Evolutionary conservation across 129 eudicot species (phyloP), one percentile per base, ranked within the genome.

Genomic region (Sambucus nigra): DNA sequence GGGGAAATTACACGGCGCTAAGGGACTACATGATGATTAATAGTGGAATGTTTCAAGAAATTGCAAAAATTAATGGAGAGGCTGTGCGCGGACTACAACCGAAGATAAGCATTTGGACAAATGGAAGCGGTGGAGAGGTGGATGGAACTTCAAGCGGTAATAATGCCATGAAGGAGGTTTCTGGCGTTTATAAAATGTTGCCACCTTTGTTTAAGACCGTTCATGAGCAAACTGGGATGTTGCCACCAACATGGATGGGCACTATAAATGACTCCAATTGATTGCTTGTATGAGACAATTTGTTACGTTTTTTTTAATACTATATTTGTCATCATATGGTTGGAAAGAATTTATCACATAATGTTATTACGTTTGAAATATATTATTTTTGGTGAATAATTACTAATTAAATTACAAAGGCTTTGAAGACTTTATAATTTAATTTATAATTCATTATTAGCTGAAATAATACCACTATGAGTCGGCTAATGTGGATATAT

Each of bases 171-270:
- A 66, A 73, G 55, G 83, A 76, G 32, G 71, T 80, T 0, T 77
- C 72, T 1, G 76, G 74, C 6, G 69, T 80, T n/a, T 80, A 80
- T 32, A 69, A 67, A 16, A 76, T 73, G 73, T 33, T 80, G 63
- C 88, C 83, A 20, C 88, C 83, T 7, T 69, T 80, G 74, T 72
- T 80, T 25, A 76, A 61, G 64, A 80, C 88, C 0, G 83, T 80
- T 33, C 71, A 80, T 52, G 80, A 76, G 41, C 88, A 80, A 47
- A 80, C 83, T 0, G 88, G 80, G 5, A 76, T 80, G 83, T 22
- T 61, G 52, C 88, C 88, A 21, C 87, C 87, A 10, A 16, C 76
- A 25, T 80, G 82, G 87, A 60, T 80, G 75, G 81, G 78, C 7
- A 71, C 66, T 57, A 55, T 79, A 0, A 46, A 45, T 28, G 63